phyloP scores from a whole-genome alignment of 176 grass and related monocot genomes.

The Tillandsia fasciculata region DNA sequence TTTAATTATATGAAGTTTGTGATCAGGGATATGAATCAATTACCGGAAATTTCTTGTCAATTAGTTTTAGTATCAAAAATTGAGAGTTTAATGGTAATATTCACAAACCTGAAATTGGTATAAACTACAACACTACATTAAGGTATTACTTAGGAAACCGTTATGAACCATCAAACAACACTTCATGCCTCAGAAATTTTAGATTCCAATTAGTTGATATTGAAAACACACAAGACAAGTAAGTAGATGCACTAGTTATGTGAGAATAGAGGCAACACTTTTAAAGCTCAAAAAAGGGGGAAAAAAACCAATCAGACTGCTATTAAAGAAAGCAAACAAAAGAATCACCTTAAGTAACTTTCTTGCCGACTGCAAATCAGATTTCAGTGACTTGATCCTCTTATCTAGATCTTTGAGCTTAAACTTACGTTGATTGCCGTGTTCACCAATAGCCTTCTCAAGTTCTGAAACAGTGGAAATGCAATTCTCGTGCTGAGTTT shows the following conservation, averaged over 20 bases:
- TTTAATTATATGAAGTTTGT: no score
- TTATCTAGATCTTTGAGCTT: slow-evolving; percentile 80
- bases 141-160: no score
- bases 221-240: not conserved
- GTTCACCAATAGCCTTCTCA: slow-evolving; percentile 67
- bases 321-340: slow-evolving; percentile 17
- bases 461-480: slow-evolving; percentile 53
- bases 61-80: no score
- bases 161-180: no score
- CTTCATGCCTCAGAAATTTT: no score
- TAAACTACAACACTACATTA: no score
- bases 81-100: no score
- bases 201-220: no score
- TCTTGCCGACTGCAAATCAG: slow-evolving; percentile 74
- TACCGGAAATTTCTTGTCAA: no score
- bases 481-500: slow-evolving; percentile 51
- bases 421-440: slow-evolving; percentile 68
- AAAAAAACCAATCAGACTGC: not conserved
- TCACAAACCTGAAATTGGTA: no score
- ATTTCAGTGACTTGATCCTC: slow-evolving; percentile 81
- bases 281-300: not conserved
- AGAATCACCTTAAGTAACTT: slow-evolving; percentile 70
- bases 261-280: not conserved
- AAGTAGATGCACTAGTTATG: not conserved
- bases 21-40: no score